Conservation (phyloP, 176 grass and related monocot species). For the Rhynchospora breviuscula region DNA sequence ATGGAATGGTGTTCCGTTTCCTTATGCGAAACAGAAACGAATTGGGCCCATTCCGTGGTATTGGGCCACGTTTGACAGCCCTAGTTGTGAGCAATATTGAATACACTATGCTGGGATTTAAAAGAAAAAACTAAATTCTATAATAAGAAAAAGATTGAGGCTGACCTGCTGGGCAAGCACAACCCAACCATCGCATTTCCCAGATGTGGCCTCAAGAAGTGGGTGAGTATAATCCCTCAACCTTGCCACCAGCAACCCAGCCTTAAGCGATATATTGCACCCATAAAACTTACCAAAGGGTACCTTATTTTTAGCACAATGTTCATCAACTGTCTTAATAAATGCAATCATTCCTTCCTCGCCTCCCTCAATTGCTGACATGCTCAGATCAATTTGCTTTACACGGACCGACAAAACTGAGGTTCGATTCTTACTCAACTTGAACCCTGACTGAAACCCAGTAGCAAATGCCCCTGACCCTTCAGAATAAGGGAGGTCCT, state of each 20-base stretch:
- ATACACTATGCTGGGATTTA: background rate
- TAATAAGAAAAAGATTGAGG: background rate
- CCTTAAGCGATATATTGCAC: conserved; percentile 77
- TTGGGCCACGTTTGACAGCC: background rate
- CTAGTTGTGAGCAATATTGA: background rate
- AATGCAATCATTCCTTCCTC: conserved; percentile 83
- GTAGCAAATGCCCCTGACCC: conserved; percentile 70
- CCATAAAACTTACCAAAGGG: conserved; percentile 94
- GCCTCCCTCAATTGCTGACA: conserved; percentile 76
- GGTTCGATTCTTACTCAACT: conserved; percentile 62
- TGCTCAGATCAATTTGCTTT: conserved; percentile 78
- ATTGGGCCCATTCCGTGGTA: no score
- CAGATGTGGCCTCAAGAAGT: conserved; percentile 69
- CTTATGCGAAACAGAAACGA: no score
- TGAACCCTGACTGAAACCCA: conserved; percentile 94
- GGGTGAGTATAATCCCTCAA: conserved; percentile 90
- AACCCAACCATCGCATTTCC: conserved; percentile 85
- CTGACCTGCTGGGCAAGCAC: conserved; percentile 95
- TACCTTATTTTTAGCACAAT: conserved; percentile 75
- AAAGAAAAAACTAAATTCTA: conserved; percentile 12
- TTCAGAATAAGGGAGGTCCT: conserved; percentile 64
- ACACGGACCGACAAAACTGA: conserved; percentile 72
- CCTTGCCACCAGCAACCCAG: conserved; percentile 50
- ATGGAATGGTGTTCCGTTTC: no score
- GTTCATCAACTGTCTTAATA: conserved; percentile 58